Evolutionary conservation across 805 yeast genomes (phyloP).

Genomic region (Kodamaea hsintzibuensis): DNA sequence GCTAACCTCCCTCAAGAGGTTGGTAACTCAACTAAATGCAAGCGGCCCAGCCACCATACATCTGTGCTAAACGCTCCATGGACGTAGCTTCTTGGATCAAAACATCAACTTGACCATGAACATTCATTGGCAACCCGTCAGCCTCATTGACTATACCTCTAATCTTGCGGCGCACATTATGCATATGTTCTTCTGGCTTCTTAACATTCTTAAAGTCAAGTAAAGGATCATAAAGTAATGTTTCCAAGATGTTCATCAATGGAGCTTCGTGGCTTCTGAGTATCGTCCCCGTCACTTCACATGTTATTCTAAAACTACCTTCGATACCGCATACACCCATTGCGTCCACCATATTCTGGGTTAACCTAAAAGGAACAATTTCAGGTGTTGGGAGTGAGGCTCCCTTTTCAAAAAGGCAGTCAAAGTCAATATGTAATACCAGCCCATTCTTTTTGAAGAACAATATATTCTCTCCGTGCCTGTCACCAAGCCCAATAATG

Average conservation of each 20-base stretch:
- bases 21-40: conserved; percentile 20
- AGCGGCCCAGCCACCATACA: conserved; percentile 92
- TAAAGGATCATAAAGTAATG: conserved; percentile 89
- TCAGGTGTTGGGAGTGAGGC: conserved; percentile 78
- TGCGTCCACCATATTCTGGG: conserved; percentile 87
- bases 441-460: conserved; percentile 73
- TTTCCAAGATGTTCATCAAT: conserved; percentile 86
- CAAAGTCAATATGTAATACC: conserved; percentile 92
- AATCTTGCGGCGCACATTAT: conserved; percentile 73
- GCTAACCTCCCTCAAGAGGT: no score
- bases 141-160: conserved; percentile 77
- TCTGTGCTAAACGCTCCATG: conserved; percentile 65
- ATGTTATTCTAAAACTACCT: conserved; percentile 81
- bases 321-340: conserved; percentile 86
- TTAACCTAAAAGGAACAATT: conserved; percentile 88
- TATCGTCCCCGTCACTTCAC: conserved; percentile 78
- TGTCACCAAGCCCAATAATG: conserved; percentile 78
- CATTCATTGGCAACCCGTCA: conserved; percentile 85
- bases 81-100: conserved; percentile 81
- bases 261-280: conserved; percentile 79
- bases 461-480: conserved; percentile 91
- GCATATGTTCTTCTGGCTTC: conserved; percentile 67
- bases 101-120: conserved; percentile 89
- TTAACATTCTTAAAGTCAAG: conserved; percentile 66
- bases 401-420: conserved; percentile 90